Evolutionary conservation across 106 monocot species (phyloP).

Genomic region (Alisma plantagoaquatica): DNA sequence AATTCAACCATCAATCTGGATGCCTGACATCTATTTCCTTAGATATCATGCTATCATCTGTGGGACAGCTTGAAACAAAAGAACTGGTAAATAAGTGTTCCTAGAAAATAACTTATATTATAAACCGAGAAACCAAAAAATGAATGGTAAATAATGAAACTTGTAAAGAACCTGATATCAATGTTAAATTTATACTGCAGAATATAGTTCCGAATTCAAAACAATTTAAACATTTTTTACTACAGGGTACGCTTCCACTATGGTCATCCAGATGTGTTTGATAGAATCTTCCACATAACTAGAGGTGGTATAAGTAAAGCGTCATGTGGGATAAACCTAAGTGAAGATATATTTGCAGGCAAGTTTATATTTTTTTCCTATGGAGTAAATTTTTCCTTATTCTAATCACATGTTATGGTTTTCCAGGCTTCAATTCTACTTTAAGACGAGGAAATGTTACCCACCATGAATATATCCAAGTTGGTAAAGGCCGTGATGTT

Average conservation of each 20-base stretch:
- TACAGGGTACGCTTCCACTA: slow-evolving; percentile 97
- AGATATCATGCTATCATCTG: too few relatives aligned
- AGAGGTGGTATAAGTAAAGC: slow-evolving; percentile 99
- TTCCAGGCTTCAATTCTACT: slow-evolving; percentile 91
- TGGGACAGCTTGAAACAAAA: too few relatives aligned
- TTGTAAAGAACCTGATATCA: too few relatives aligned
- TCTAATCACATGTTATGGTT: neutral
- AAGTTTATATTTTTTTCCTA: neutral
- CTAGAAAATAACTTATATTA: too few relatives aligned
- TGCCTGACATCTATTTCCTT: too few relatives aligned
- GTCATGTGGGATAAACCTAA: slow-evolving; percentile 88
- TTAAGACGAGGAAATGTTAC: slow-evolving; percentile 90
- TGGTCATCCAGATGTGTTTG: slow-evolving; percentile 98
- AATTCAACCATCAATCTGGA: too few relatives aligned
- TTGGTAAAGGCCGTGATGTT: slow-evolving; percentile 98
- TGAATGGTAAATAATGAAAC: too few relatives aligned
- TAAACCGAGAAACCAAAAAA: too few relatives aligned
- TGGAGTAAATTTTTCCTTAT: neutral
- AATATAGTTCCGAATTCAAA: too few relatives aligned
- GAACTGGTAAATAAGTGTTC: too few relatives aligned
- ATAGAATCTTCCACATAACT: slow-evolving; percentile 95
- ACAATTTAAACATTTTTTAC: too few relatives aligned
- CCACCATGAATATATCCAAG: slow-evolving; percentile 98
- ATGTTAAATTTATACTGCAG: too few relatives aligned
- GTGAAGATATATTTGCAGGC: slow-evolving; percentile 99